Conservation (phyloP, 257 asterid species). For the Primulina tabacum region DNA sequence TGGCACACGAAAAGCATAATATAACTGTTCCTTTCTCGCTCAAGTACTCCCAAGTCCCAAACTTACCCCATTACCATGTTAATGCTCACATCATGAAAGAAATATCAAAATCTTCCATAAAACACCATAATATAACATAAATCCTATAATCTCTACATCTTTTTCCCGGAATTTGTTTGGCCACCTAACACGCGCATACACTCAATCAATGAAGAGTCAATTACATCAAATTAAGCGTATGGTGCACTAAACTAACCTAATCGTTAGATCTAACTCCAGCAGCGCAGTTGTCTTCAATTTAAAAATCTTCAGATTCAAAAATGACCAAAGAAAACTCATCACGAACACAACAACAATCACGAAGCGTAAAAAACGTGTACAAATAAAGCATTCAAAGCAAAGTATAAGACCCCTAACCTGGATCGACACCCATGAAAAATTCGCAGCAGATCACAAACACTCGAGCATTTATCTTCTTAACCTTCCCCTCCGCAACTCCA, state of each 20-base stretch:
- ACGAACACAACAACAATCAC: slow-evolving; percentile 15
- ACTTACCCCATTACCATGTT: slow-evolving; percentile 10
- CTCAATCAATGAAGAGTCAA: slow-evolving; percentile 1
- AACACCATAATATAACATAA: neutral
- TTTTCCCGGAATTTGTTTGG: slow-evolving; percentile 5
- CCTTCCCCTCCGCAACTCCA: slow-evolving; percentile 22
- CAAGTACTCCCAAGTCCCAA: slow-evolving; percentile 5
- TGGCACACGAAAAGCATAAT: neutral
- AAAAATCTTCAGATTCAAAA: slow-evolving; percentile 22
- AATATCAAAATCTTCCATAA: neutral
- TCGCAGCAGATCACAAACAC: slow-evolving; percentile 31
- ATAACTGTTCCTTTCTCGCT: neutral
- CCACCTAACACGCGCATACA: slow-evolving; percentile 3
- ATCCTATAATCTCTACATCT: neutral
- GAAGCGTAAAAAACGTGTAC: slow-evolving; percentile 2
- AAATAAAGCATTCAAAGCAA: neutral
- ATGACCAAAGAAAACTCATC: slow-evolving; percentile 2
- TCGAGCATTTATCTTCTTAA: slow-evolving; percentile 17
- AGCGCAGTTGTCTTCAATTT: slow-evolving; percentile 16
- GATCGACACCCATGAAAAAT: slow-evolving; percentile 14
- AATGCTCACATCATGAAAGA: slow-evolving; percentile 2
- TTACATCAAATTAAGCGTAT: slow-evolving; percentile 8
- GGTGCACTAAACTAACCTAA: slow-evolving; percentile 8
- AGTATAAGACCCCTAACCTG: neutral
- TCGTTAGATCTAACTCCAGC: slow-evolving; percentile 35